phyloP scores from a whole-genome alignment of 2,329 filamentous ascomycete genomes.

The Pseudohalonectria lignicola region DNA sequence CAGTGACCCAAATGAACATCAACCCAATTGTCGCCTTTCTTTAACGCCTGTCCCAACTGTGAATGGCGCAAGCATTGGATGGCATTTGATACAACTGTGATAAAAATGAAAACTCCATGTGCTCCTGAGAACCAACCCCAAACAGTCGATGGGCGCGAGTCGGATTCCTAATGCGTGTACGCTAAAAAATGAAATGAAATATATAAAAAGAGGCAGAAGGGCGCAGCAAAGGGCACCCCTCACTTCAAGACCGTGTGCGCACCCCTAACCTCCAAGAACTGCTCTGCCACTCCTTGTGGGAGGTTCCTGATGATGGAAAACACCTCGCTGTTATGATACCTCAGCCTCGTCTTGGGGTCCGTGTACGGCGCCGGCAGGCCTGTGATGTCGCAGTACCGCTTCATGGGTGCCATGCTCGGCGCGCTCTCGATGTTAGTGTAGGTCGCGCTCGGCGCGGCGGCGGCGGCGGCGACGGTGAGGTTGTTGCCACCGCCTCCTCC shows the following conservation, averaged over 20 bases:
- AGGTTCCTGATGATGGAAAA: conserved; percentile 74
- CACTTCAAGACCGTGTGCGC: conserved; percentile 90
- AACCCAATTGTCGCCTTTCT: too few relatives aligned
- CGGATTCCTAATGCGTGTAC: too few relatives aligned
- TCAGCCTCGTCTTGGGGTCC: conserved; percentile 86
- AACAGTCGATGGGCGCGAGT: too few relatives aligned
- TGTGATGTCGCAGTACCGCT: conserved; percentile 92
- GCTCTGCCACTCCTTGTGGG: conserved; percentile 73
- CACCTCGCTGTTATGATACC: conserved; percentile 89
- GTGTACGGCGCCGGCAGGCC: conserved; percentile 84
- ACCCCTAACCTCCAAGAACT: conserved; percentile 79
- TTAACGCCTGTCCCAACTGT: too few relatives aligned
- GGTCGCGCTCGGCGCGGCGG: conserved; percentile 60
- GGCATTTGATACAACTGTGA: too few relatives aligned
- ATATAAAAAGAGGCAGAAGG: too few relatives aligned
- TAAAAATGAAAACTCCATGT: too few relatives aligned
- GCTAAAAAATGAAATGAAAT: too few relatives aligned
- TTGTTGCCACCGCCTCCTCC: background rate
- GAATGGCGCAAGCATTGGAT: too few relatives aligned
- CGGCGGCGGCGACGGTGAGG: conserved; percentile 8
- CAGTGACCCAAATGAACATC: too few relatives aligned
- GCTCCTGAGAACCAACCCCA: too few relatives aligned
- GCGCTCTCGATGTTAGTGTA: conserved; percentile 94
- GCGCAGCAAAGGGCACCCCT: too few relatives aligned
- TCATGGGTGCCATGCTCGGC: conserved; percentile 73